Base-by-base conservation (phyloP, 345 rosid genomes). In the Bretschneidera sinensis region DNA sequence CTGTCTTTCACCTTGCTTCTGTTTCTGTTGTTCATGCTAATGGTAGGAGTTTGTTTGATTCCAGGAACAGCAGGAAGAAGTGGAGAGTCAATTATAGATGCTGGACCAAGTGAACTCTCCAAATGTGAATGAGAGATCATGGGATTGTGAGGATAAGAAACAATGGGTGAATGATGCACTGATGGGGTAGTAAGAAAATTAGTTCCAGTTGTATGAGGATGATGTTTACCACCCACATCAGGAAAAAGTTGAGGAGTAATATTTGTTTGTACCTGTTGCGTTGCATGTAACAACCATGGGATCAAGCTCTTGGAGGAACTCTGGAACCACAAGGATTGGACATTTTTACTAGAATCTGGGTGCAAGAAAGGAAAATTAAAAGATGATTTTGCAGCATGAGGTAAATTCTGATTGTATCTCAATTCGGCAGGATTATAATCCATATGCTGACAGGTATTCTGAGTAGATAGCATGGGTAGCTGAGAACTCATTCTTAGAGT, bases 301-400 rank as follows among this genome's bases (percentile, higher is more conserved):
- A 75, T 63, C 69, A 71, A 53, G 64, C 63, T 67, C 57, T 77
- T 62, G 14, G 70, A 79, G 43, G 86, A 62, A 57, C 57, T 66
- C 9, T 21, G 66, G 25, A 66, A 71, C 70, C 60, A 67, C 17
- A 68, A 61, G 15, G 70, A 62, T 59, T 69, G 79, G 33, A 61
- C 43, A 49, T 51, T 68, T 52, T 51, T 64, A 20, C 58, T 57
- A 59, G 72, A 57, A 56, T 77, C 76, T 20, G 77, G 64, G 48
- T 61, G 63, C 66, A 71, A 57, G 61, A 82, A 82, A 17, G 85
- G 81, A 48, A 85, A 65, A 59, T 63, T 68, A 48, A 72, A 62
- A 52, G 58, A 64, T 52, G 80, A 76, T 53, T 59, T 56, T 56
- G 60, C 62, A 35, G 60, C 71, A 67, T 56, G 71, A 31, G 64